phyloP scores from a whole-genome alignment of 345 rosid genomes.

The Euphorbia pulcherrima region DNA sequence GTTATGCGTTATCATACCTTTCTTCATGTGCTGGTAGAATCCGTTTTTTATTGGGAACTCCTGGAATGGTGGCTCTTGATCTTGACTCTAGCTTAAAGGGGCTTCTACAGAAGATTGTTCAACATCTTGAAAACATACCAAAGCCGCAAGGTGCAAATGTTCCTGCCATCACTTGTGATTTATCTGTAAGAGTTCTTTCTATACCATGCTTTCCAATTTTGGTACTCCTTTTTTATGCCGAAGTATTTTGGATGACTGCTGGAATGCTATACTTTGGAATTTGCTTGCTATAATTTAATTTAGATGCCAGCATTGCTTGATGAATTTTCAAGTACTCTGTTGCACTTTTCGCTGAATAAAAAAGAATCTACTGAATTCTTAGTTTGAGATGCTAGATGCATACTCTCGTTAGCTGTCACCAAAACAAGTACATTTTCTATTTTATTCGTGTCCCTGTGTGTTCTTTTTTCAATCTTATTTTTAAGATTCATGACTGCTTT shows the following conservation, averaged over 20 bases:
- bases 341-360: no score
- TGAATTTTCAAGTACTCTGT: conserved; percentile 12
- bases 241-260: not conserved
- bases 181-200: conserved; percentile 67
- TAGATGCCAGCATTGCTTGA: not conserved
- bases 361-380: no score
- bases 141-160: conserved; percentile 86
- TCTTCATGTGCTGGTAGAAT: conserved; percentile 97
- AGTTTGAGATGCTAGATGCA: not conserved
- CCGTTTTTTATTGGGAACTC: conserved; percentile 83
- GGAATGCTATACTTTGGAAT: conserved; percentile 8
- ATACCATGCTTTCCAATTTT: conserved; percentile 3
- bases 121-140: conserved; percentile 81
- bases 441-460: not conserved
- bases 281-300: not conserved
- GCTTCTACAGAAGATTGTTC: conserved; percentile 79
- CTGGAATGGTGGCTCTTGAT: conserved; percentile 99
- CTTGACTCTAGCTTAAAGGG: conserved; percentile 81
- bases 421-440: not conserved
- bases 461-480: not conserved
- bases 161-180: conserved; percentile 79
- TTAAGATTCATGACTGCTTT: no score
- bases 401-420: not conserved
- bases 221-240: not conserved
- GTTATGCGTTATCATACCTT: conserved; percentile 95